These are phyloP conservation scores for Fusarium denticulatum DNA, from an alignment of 2,329 filamentous ascomycete species.

Conservation along the genomic window DNA sequence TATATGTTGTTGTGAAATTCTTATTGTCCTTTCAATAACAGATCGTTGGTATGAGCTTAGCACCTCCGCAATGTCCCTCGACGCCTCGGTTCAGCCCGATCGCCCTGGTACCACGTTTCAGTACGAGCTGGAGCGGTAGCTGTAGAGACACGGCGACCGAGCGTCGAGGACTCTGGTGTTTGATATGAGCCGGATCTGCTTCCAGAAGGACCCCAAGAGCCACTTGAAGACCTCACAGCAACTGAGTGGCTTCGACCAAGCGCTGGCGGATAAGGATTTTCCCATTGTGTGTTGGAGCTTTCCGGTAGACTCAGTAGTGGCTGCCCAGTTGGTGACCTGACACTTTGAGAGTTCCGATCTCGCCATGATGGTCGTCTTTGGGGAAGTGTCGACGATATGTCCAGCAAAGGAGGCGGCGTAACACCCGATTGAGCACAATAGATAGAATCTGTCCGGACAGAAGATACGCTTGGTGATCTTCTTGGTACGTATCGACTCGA, in stretches of 20 bases:
- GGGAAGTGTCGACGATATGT: background rate
- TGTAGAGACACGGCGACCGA: background rate
- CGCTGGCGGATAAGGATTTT: rapidly evolving
- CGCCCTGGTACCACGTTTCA: background rate
- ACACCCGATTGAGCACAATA: background rate
- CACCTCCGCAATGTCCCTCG: background rate
- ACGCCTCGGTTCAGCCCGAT: background rate
- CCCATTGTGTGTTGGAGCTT: background rate
- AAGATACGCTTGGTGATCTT: background rate
- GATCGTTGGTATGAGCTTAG: rapidly evolving
- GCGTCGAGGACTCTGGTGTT: rapidly evolving
- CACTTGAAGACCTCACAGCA: background rate
- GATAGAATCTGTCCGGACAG: background rate
- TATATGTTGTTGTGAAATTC: rapidly evolving
- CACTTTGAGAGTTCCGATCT: rapidly evolving
- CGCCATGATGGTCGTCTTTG: background rate
- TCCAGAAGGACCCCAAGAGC: background rate
- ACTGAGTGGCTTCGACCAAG: background rate
- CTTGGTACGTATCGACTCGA: background rate
- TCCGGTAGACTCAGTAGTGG: rapidly evolving
- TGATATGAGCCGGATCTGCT: rapidly evolving
- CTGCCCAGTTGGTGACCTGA: background rate
- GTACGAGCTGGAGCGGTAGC: background rate
- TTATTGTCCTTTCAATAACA: background rate
- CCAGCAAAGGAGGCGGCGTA: background rate